Percentiles rank a stretch among this genome's conserved stretches.
Conservation (phyloP, 208 protist genomes). For the Balamuthia mandrillaris region DNA sequence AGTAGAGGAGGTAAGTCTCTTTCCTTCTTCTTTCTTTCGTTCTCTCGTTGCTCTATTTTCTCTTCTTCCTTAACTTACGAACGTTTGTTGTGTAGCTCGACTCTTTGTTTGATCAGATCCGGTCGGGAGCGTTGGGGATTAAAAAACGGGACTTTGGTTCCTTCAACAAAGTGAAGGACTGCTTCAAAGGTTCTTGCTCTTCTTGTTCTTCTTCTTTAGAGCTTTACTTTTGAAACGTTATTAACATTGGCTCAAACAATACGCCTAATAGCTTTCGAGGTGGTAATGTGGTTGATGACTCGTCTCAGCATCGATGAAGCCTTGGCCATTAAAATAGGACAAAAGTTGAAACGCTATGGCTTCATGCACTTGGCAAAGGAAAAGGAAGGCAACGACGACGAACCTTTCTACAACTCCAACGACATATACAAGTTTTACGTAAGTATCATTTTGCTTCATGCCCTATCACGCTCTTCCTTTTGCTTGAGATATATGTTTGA, state of each 20-base stretch:
- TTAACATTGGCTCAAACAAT: no score
- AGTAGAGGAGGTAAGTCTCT: no score
- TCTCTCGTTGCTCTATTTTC: neutral
- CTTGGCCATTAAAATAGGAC: neutral
- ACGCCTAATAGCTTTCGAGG: no score
- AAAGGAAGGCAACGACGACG: neutral
- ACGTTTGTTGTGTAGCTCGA: neutral
- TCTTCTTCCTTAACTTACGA: neutral
- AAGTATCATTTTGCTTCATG: no score
- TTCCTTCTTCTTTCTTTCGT: neutral
- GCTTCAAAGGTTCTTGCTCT: no score
- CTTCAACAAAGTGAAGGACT: slow-evolving; percentile 27
- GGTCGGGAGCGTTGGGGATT: neutral
- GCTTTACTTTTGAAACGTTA: no score
- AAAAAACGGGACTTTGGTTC: slow-evolving; percentile 15
- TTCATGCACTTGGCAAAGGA: neutral
- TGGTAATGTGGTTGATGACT: slow-evolving; percentile 25
- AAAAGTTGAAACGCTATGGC: neutral
- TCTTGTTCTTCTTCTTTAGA: no score
- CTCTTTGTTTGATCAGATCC: neutral
- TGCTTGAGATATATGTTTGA: no score
- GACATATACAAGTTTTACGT: slow-evolving; percentile 30
- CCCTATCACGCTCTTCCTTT: no score
- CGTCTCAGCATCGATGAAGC: slow-evolving; percentile 25
- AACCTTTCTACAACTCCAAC: slow-evolving; percentile 9